phyloP scores from a whole-genome alignment of 768 basidiomycete species.

The Psilocybe cubensis region DNA sequence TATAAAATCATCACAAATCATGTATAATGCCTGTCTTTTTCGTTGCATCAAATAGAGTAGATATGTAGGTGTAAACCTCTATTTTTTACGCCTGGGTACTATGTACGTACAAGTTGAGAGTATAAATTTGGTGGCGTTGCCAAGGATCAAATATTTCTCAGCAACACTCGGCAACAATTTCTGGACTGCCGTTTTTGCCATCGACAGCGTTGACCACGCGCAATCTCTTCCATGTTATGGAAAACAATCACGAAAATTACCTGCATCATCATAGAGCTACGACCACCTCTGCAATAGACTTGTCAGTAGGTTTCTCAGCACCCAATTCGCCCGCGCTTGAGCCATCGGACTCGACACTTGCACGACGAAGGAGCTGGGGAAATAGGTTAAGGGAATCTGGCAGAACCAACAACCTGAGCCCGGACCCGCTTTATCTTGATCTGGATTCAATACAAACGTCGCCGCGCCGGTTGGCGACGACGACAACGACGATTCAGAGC shows the following conservation, averaged over 20 bases:
- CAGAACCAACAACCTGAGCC: slow-evolving; percentile 26
- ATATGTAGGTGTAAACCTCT: neutral
- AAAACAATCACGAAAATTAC: slow-evolving; percentile 35
- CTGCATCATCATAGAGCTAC: slow-evolving; percentile 31
- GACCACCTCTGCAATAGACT: slow-evolving; percentile 61
- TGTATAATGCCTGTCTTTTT: neutral
- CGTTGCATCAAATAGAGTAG: neutral
- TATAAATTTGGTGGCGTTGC: slow-evolving; percentile 8
- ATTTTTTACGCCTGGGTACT: neutral
- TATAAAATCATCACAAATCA: neutral
- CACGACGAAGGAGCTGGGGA: slow-evolving; percentile 69
- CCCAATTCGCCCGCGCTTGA: slow-evolving; percentile 63
- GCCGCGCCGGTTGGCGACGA: slow-evolving; percentile 25
- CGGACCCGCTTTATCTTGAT: slow-evolving; percentile 51
- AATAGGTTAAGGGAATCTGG: slow-evolving; percentile 26
- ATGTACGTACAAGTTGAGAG: no score
- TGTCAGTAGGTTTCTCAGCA: slow-evolving; percentile 47
- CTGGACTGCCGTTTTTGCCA: neutral
- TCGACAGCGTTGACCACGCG: slow-evolving; percentile 6
- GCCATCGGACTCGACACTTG: slow-evolving; percentile 49
- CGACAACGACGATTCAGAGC: slow-evolving; percentile 3
- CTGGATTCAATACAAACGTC: slow-evolving; percentile 17
- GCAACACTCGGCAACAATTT: slow-evolving; percentile 3
- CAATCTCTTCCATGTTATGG: slow-evolving; percentile 32
- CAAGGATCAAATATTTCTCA: slow-evolving; percentile 6